Evolutionary conservation across 345 rosid species (phyloP), one percentile per base, ranked within the genome.

Genomic region (Euphorbia peplus): DNA sequence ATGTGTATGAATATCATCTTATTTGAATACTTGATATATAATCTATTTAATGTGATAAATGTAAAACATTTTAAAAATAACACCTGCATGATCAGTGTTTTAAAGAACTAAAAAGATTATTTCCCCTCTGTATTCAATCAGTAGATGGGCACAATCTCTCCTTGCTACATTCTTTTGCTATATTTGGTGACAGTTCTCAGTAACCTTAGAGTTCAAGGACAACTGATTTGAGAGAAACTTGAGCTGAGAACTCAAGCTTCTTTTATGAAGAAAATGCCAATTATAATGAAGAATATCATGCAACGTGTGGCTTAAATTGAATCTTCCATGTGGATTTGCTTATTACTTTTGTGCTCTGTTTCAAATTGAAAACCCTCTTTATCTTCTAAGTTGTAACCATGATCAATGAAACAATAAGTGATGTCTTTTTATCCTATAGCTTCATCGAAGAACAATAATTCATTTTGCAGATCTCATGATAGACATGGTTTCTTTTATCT

Each of bases 401-500:
- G 41, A 35, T 68, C 48, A 37, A 12, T 39, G 28, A 10, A 28
- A 10, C 16, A 28, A 60, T 60, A 5, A 10, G 3, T n/a, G 21
- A 22, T 32, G 66, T 39, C 5, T 41, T 62, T 62, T 41, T 11
- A 41, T 62, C 28, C 8, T 12, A 60, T 22, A 58, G 22, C 46
- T 59, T 59, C 41, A 29, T 29, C 26, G 16, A 54, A 24, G 24
- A 44, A 30, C 51, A 16, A 19, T 13, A 58, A 39, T 24, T 53
- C 30, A 22, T 41, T 18, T 68, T 26, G 57, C 32, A 42, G n/a
- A 57, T 58, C 58, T 58, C 12, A 29, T 58, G 18, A 48, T 4
- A 35, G 61, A 7, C 37, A 67, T 41, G 15, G 12, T 28, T 50
- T 69, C 52, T 74, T 9, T 60, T 64, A 53, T 68, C 50, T 65